phyloP scores from a whole-genome alignment of 2,329 filamentous ascomycete genomes.

The Calonectria ilicicola region DNA sequence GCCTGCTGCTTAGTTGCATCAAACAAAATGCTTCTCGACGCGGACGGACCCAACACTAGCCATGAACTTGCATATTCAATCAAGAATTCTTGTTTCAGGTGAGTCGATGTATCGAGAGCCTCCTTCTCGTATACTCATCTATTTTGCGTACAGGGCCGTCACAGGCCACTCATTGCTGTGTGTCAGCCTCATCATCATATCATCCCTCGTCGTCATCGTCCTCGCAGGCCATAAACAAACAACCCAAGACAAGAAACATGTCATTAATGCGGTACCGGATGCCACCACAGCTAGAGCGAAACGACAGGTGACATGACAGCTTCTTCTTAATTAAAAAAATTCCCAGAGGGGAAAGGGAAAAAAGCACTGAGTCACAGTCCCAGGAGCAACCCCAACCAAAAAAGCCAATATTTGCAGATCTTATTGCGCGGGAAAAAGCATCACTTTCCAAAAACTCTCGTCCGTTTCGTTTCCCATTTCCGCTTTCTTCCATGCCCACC shows the following conservation, averaged over 20 bases:
- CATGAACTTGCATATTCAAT: slow-evolving; percentile 38
- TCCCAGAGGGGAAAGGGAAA: neutral
- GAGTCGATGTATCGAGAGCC: slow-evolving; percentile 28
- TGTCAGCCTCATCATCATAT: neutral
- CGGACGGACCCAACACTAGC: slow-evolving; percentile 33
- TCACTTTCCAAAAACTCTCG: neutral
- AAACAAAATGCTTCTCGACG: slow-evolving; percentile 34
- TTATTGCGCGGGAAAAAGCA: slow-evolving; percentile 6
- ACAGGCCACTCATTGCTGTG: neutral
- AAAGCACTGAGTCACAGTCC: neutral
- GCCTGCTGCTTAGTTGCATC: slow-evolving; percentile 29
- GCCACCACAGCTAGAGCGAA: neutral
- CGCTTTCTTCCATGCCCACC: neutral
- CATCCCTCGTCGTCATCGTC: neutral
- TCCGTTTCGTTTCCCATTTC: slow-evolving; percentile 11
- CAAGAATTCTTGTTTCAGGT: slow-evolving; percentile 42
- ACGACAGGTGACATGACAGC: neutral
- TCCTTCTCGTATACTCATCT: slow-evolving; percentile 14
- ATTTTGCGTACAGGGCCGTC: neutral
- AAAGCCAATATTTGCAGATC: slow-evolving; percentile 5
- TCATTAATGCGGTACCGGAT: neutral
- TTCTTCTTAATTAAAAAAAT: neutral
- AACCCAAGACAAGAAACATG: slow-evolving; percentile 2
- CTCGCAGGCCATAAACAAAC: neutral
- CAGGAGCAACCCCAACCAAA: neutral